Evolutionary conservation across 1,284 basidiomycete genomes (phyloP), one percentile per base, ranked within the genome.

Genomic region (Fomitopsis pinicola): DNA sequence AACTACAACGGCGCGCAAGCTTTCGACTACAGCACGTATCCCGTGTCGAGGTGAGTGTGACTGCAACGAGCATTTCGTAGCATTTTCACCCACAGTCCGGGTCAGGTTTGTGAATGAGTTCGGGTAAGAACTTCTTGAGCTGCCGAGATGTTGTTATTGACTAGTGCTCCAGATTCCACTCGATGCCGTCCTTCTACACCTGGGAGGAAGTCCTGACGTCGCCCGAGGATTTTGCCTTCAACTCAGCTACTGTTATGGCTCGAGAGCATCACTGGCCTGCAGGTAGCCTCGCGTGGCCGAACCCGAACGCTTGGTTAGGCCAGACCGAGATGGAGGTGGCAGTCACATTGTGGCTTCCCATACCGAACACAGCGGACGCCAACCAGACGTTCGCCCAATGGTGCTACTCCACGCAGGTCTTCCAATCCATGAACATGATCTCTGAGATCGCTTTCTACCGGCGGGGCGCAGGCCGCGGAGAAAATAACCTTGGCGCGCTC

Each of bases 371-470:
- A 0, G 61, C 74, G 15, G 75, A 83, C 66, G 64, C 79, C 26
- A 84, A 85, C 62, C 82, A 84, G 68, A 86, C 83, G 0, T 84
- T 85, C 67, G 80, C 83, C 0, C 82, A 85, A 67, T 84, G 83
- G 82, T 84, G 82, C 68, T 86, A 78, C 75, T 85, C 83, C 64
- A 84, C 82, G 3, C 82, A 85, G 63, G 71, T 86, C 22, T 84
- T 85, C 76, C 81, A 83, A 64, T 75, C 79, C 14, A 78, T 86
- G 76, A 80, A 82, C 61, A 85, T 86, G 78, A 75, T 80, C 19
- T 77, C 83, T 17, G 76, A 88, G 70, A 80, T 87, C 35, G 78
- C 81, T 2, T 85, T 80, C 75, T 88, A 87, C 70, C 77, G 86
- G 19, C 79, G 79, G 42, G 82, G 84, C 3, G 82, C 84, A 0